Percentiles rank a stretch among this genome's conserved stretches.
These are phyloP conservation scores for Colletotrichum sp. DNA, from an alignment of 2,329 filamentous ascomycete species.

Conservation along the genomic window DNA sequence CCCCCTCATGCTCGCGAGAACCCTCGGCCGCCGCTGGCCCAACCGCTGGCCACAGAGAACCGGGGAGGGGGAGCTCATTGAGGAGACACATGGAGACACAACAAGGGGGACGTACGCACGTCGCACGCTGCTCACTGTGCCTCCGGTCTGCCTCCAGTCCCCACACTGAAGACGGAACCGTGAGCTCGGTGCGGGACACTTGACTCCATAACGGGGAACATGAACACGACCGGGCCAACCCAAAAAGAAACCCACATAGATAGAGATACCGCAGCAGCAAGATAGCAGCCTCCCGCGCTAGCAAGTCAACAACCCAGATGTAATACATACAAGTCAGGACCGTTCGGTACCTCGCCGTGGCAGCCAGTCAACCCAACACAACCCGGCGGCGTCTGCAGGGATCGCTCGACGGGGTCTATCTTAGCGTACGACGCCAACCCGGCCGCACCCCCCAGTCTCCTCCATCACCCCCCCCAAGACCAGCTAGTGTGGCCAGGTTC, in stretches of 20 bases:
- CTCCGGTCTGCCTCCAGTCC: not conserved
- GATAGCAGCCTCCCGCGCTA: not conserved
- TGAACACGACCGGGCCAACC: not conserved
- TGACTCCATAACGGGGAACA: not conserved
- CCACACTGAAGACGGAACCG: not conserved
- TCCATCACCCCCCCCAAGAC: conserved; percentile 5
- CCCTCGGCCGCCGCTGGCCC: not conserved
- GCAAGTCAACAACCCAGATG: not conserved
- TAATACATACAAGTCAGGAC: conserved; percentile 4
- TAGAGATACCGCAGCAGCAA: not conserved
- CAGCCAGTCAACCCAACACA: not conserved
- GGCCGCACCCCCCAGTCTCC: not conserved
- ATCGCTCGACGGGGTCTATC: not conserved
- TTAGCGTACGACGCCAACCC: not conserved
- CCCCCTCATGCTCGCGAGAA: not conserved
- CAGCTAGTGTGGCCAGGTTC: not conserved
- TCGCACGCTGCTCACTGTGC: not conserved
- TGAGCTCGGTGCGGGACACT: not conserved
- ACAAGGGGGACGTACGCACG: not conserved
- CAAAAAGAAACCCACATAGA: not conserved
- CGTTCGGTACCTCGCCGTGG: not conserved
- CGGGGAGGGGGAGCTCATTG: not conserved
- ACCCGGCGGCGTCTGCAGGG: not conserved
- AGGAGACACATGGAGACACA: not conserved
- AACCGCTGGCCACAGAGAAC: not conserved